Evolutionary conservation across 208 protist genomes (phyloP).

Genomic region (Crithidia acanthocephali): DNA sequence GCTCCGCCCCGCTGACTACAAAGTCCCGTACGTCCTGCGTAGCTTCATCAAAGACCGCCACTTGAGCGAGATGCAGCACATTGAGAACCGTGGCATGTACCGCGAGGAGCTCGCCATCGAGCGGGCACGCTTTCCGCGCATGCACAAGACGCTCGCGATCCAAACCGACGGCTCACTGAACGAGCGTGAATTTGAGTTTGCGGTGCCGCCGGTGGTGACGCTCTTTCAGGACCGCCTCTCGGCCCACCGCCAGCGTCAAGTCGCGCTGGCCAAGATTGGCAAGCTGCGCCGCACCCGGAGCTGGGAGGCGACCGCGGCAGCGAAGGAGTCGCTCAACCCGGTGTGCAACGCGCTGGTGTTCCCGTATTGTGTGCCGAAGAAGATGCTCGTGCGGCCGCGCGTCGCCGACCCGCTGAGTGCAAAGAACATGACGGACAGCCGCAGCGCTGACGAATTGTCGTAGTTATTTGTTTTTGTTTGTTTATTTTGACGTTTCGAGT

Average conservation of each 20-base stretch:
- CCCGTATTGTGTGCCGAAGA: slow-evolving; percentile 88
- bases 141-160: slow-evolving; percentile 78
- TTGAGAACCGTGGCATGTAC: slow-evolving; percentile 92
- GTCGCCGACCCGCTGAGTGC: slow-evolving; percentile 68
- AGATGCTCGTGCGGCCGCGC: slow-evolving; percentile 62
- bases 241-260: slow-evolving; percentile 79
- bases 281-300: slow-evolving; percentile 63
- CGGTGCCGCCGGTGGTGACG: slow-evolving; percentile 78
- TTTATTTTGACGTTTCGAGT: too few relatives aligned
- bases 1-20: slow-evolving; percentile 79
- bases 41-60: slow-evolving; percentile 89
- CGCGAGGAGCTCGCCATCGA: slow-evolving; percentile 90
- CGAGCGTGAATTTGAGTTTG: slow-evolving; percentile 90
- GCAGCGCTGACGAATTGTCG: slow-evolving; percentile 10
- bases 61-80: slow-evolving; percentile 84
- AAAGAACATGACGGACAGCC: slow-evolving; percentile 42
- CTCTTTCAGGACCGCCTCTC: slow-evolving; percentile 88
- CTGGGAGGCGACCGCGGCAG: slow-evolving; percentile 61
- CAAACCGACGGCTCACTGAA: slow-evolving; percentile 91
- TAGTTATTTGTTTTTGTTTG: background rate
- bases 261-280: slow-evolving; percentile 85
- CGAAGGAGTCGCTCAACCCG: slow-evolving; percentile 63
- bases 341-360: slow-evolving; percentile 85
- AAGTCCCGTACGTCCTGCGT: slow-evolving; percentile 86
- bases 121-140: slow-evolving; percentile 80